These are phyloP conservation scores for Suhomyces coccinellae DNA, from an alignment of 1,139 yeast species.

Conservation along the genomic window DNA sequence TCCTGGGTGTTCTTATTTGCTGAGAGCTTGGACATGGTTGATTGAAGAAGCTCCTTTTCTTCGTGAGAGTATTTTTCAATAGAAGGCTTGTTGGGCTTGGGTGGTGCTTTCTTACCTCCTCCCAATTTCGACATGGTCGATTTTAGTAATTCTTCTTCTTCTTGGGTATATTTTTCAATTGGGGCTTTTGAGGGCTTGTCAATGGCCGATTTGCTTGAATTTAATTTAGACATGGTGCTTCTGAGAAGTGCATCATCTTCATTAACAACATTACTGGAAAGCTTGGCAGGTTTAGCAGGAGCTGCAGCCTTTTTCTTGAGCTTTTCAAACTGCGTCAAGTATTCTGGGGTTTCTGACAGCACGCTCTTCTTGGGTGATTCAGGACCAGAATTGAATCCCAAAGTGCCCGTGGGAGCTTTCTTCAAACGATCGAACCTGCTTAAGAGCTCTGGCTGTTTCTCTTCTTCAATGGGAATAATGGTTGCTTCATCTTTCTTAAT, in stretches of 20 bases:
- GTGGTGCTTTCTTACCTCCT: constrained; percentile 13
- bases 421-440: constrained; percentile 14
- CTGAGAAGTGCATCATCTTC: constrained; percentile 17
- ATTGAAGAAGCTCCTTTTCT: constrained; percentile 17
- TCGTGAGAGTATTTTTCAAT: constrained; percentile 14
- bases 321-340: constrained; percentile 13
- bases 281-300: constrained; percentile 12
- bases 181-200: constrained; percentile 21
- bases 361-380: constrained; percentile 1
- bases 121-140: constrained; percentile 16
- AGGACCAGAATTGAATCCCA: constrained; percentile 1
- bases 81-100: constrained; percentile 21
- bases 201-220: constrained; percentile 13
- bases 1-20: constrained; percentile 12
- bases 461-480: constrained; percentile 9
- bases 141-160: constrained; percentile 17
- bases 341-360: constrained; percentile 10
- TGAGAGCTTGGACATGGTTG: constrained; percentile 16
- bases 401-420: not conserved
- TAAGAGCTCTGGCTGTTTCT: constrained; percentile 15
- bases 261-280: not conserved
- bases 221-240: constrained; percentile 15
- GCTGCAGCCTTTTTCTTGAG: constrained; percentile 9
- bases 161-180: constrained; percentile 13
- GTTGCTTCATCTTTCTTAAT: constrained; percentile 13